Conservation (phyloP, 2,329 filamentous ascomycete genomes). For the Aurifilum marmelostoma region DNA sequence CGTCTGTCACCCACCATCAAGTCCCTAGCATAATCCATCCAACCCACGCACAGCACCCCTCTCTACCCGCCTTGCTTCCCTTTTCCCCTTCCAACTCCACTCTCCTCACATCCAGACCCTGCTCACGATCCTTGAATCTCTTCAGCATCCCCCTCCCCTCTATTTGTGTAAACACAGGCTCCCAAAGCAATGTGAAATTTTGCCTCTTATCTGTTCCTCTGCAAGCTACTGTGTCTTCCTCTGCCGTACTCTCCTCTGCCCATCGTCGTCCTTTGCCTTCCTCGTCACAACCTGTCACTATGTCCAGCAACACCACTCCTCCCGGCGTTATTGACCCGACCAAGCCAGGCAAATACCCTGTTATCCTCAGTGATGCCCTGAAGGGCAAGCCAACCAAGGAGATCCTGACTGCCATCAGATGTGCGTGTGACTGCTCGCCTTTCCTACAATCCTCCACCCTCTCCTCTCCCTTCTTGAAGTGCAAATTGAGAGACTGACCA, state of each 20-base stretch:
- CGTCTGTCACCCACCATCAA: not conserved
- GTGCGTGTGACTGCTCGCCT: conserved; percentile 44
- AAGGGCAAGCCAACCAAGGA: conserved; percentile 60
- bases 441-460: too few species aligned
- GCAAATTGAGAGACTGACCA: conserved; percentile 8
- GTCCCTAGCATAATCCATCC: not conserved
- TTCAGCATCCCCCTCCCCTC: not conserved
- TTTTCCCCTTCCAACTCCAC: not conserved
- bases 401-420: conserved; percentile 63
- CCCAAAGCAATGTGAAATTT: not conserved
- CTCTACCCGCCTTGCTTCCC: not conserved
- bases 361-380: conserved; percentile 65
- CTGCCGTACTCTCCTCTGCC: not conserved
- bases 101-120: not conserved
- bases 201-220: not conserved
- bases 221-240: not conserved
- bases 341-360: conserved; percentile 63
- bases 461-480: not conserved
- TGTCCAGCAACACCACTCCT: conserved; percentile 35
- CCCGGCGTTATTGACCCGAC: conserved; percentile 58
- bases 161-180: not conserved
- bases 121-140: not conserved
- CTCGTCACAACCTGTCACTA: conserved; percentile 21
- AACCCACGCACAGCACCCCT: too few species aligned
- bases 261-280: too few species aligned